A percentile compares a stretch with the other conserved stretches of the same genome.
phyloP scores from a whole-genome alignment of 176 grass and related monocot species.

The Avena atlantica region DNA sequence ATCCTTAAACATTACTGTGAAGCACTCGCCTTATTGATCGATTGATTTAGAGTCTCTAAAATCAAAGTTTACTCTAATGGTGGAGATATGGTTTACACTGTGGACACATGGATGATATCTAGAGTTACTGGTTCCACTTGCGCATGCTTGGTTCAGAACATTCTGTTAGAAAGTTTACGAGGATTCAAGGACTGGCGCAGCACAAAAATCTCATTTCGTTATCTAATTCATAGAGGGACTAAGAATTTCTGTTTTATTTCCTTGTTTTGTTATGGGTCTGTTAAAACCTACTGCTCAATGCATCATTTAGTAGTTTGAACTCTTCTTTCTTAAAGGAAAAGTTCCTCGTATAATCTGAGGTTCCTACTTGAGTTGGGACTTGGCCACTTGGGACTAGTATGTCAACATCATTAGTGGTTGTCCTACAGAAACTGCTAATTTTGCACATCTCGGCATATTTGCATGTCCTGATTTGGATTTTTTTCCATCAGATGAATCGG shows the following conservation, averaged over 20 bases:
- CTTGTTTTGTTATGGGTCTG: background rate
- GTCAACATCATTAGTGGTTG: conserved; percentile 4
- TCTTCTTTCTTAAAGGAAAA: background rate
- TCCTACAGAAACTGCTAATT: background rate
- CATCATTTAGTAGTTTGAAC: background rate
- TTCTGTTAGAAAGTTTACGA: background rate
- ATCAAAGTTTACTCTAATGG: background rate
- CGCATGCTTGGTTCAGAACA: background rate
- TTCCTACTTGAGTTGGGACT: background rate
- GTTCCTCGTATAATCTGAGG: conserved; percentile 18
- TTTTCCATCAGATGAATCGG: background rate
- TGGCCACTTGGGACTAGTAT: background rate
- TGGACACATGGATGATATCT: background rate
- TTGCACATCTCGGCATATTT: background rate
- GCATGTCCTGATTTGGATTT: background rate
- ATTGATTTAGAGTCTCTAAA: background rate
- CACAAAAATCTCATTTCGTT: background rate
- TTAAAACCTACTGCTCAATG: background rate
- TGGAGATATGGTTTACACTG: background rate
- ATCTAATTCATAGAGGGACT: background rate
- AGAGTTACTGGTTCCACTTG: background rate
- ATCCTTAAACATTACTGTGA: background rate
- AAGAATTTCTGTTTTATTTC: background rate
- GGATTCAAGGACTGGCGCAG: no score
- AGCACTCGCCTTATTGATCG: background rate